Conservation (phyloP, 2,329 filamentous ascomycete genomes). For the Lachnellula occidentalis region DNA sequence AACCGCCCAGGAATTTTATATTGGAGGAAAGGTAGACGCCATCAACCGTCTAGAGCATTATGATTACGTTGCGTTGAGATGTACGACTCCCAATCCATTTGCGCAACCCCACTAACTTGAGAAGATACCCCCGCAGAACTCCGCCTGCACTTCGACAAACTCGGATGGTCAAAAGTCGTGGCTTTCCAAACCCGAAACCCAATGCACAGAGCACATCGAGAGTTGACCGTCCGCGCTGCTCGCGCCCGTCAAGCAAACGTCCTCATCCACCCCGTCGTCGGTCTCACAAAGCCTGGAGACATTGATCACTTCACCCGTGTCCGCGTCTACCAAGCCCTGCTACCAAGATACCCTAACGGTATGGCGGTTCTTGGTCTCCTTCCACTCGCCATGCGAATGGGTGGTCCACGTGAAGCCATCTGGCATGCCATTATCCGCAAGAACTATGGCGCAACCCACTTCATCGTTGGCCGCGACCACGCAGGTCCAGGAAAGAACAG, state of each 20-base stretch:
- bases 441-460: constrained; percentile 98
- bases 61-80: constrained; percentile 95
- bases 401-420: constrained; percentile 93
- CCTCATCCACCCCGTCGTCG: constrained; percentile 97
- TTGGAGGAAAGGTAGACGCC: constrained; percentile 93
- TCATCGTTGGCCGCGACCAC: constrained; percentile 98
- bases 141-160: constrained; percentile 96
- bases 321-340: constrained; percentile 93
- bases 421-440: constrained; percentile 99
- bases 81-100: constrained; percentile 44
- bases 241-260: constrained; percentile 96
- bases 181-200: constrained; percentile 99
- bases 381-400: constrained; percentile 98
- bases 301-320: constrained; percentile 99
- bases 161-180: constrained; percentile 95
- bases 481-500: constrained; percentile 98
- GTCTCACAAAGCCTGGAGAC: constrained; percentile 96
- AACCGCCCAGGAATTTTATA: constrained; percentile 78
- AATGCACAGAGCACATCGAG: constrained; percentile 98
- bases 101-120: constrained; percentile 12
- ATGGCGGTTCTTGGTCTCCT: constrained; percentile 97
- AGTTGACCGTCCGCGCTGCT: constrained; percentile 94
- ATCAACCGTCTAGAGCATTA: constrained; percentile 96
- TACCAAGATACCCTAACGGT: constrained; percentile 95
- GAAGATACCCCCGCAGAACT: constrained; percentile 88